Base-by-base conservation (phyloP, 495 filamentous ascomycete genomes). In the Elasticomyces elasticus region DNA sequence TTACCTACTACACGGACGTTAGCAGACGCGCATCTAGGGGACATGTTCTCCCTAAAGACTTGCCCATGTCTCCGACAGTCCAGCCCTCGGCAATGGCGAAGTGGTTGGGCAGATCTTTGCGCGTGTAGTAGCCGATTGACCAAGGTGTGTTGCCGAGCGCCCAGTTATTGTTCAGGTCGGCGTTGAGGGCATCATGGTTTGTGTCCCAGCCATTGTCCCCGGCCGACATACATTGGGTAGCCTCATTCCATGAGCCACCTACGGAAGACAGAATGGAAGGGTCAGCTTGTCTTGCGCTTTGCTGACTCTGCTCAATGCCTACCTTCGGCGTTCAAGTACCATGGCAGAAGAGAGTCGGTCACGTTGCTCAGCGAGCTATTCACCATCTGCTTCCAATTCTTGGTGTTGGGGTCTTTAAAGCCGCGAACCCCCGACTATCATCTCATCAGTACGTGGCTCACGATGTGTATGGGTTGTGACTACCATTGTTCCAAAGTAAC, bases 391-490 rank as follows among this genome's bases (percentile, higher is more conserved):
- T 78, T 59, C 69, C 69, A 79, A 19, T 77, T 66, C 56, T 80
- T 76, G 1, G 77, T 74, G 56, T 80, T 80, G 11, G 77, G 76
- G 49, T 80, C 77, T 31, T 71, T 71, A 62, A 79, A 80, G 7
- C 77, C 77, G 40, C 77, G 72, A 22, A 77, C 72, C 26, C 77
- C 77, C 9, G 76, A 69, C 30, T 33, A 15, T n/a, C 30, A 33
- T 15, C 7, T 15, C 7, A 15, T 33, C 30, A 33, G 15, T 33
- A 15, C 7, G 7, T 33, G 30, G 30, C 30, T 33, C 15, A 15
- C 30, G 7, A 33, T 33, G 30, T 15, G 30, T 33, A 15, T 7
- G 15, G 15, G 30, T 33, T 7, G 30, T 33, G 30, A n/a, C n/a
- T 33, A 33, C 30, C 76, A 80, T 77, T 0, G 75, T 51, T 9